phyloP scores from a whole-genome alignment of 768 basidiomycete genomes.

The Coprinellus micaceus region DNA sequence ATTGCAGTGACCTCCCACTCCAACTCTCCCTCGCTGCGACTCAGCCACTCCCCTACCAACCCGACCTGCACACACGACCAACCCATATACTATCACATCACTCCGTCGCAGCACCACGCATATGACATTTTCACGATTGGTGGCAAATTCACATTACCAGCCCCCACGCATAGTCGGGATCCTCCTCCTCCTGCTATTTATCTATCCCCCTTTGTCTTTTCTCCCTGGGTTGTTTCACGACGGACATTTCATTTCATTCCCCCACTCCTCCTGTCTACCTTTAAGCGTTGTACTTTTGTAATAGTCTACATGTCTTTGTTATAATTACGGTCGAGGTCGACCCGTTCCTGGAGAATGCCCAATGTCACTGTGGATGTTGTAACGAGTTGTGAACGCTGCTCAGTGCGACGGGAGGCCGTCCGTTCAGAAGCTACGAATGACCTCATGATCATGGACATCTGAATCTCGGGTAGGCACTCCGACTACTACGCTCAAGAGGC shows the following conservation, averaged over 20 bases:
- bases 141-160: not conserved
- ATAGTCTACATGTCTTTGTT: slow-evolving; percentile 21
- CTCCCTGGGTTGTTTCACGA: slow-evolving; percentile 11
- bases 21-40: not conserved
- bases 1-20: slow-evolving; percentile 11
- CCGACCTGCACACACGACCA: slow-evolving; percentile 11
- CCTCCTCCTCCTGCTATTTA: slow-evolving; percentile 3
- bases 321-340: slow-evolving; percentile 21
- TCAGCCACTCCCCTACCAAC: not conserved
- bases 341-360: slow-evolving; percentile 2
- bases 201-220: slow-evolving; percentile 1
- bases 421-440: no score
- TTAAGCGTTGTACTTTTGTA: slow-evolving; percentile 17
- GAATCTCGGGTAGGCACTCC: no score
- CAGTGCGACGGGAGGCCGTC: no score
- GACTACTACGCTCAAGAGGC: no score
- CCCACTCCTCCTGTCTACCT: slow-evolving; percentile 5
- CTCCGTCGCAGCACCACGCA: not conserved
- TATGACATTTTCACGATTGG: not conserved
- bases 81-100: slow-evolving; percentile 1
- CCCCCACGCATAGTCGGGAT: not conserved
- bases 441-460: no score
- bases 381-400: no score
- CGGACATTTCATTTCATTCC: slow-evolving; percentile 13
- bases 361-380: not conserved